Base-by-base conservation (phyloP, 129 eudicot genomes). In the Artemisia annua region DNA sequence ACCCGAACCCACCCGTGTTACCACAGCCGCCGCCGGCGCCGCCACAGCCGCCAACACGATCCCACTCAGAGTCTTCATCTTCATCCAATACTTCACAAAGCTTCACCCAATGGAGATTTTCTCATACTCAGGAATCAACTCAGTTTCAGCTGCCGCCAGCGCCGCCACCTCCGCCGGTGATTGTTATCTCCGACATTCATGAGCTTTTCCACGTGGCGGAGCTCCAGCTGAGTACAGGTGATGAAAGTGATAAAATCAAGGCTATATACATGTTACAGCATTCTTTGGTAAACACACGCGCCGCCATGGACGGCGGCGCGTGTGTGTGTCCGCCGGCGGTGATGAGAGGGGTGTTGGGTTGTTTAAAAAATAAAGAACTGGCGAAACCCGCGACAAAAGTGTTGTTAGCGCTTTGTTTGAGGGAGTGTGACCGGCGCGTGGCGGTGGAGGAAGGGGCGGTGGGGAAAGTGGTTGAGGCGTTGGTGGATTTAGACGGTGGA, bases 361-460 rank as follows among this genome's bases (percentile, higher is more conserved):
- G 82, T 67, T 69, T 92, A 70, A 79, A 73, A 18, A 86, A 77
- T 9, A 74, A 63, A 19, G 60, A 46, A 20, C 66, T 71, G 67
- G 83, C 84, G 6, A 87, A 85, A 75, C 44, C 95, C 7, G 98
- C 94, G 1, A 89, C 96, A 0, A 92, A 89, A 80, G 87, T 92
- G 0, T 78, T 92, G 4, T 58, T 91, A 56, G 96, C 97, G 26
- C 87, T 91, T 48, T 86, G 95, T 58, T 58, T 90, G 44, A 85
- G 69, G 11, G 97, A 87, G 71, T 75, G 75, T 24, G 69, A 87
- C 72, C 76, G 98, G 54, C 91, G 78, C 66, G 82, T 84, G 85
- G 98, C 96, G 56, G 89, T 92, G 61, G 94, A 89, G 79, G 90
- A 70, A 12, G 96, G 98, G 24, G 98, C 96, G 48, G 94, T 86